Percentiles rank a stretch among this genome's conserved stretches.
Conservation (phyloP, 1,284 basidiomycete genomes). For the Ustilago trichophora region DNA sequence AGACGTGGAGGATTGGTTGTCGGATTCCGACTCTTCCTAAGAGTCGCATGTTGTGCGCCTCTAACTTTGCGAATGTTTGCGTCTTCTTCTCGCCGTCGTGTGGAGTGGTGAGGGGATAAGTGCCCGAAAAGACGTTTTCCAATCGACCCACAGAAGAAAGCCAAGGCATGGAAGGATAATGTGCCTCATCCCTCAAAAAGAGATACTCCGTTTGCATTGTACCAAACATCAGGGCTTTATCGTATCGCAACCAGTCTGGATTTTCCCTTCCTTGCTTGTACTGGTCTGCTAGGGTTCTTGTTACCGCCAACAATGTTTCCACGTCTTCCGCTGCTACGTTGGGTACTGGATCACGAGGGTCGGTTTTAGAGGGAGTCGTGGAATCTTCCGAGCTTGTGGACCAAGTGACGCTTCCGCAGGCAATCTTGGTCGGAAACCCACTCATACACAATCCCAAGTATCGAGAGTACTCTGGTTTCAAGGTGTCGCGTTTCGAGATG, state of each 20-base stretch:
- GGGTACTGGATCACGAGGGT: conserved; percentile 6
- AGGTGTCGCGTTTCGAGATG: conserved; percentile 23
- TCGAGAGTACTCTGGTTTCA: conserved; percentile 6
- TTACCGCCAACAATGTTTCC: not conserved
- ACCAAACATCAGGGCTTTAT: conserved; percentile 21
- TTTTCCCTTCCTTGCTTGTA: conserved; percentile 13
- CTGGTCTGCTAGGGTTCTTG: conserved; percentile 2
- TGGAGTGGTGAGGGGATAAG: conserved; percentile 1
- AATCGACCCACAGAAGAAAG: conserved; percentile 22
- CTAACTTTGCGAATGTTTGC: not conserved
- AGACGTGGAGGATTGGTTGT: conserved; percentile 44
- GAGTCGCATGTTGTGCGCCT: conserved; percentile 10
- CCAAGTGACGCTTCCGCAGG: conserved; percentile 5
- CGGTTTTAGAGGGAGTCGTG: not conserved
- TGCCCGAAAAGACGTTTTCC: conserved; percentile 9
- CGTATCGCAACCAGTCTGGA: conserved; percentile 21
- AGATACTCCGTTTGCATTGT: conserved; percentile 42
- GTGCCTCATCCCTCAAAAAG: conserved; percentile 1
- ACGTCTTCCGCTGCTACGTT: not conserved
- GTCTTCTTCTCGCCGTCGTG: not conserved
- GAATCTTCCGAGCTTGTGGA: not conserved
- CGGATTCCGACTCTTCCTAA: conserved; percentile 24
- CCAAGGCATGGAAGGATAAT: conserved; percentile 46
- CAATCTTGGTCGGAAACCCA: conserved; percentile 30
- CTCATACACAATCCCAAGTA: conserved; percentile 37